Evolutionary conservation across 805 yeast genomes (phyloP).

Genomic region (Candida piceae): DNA sequence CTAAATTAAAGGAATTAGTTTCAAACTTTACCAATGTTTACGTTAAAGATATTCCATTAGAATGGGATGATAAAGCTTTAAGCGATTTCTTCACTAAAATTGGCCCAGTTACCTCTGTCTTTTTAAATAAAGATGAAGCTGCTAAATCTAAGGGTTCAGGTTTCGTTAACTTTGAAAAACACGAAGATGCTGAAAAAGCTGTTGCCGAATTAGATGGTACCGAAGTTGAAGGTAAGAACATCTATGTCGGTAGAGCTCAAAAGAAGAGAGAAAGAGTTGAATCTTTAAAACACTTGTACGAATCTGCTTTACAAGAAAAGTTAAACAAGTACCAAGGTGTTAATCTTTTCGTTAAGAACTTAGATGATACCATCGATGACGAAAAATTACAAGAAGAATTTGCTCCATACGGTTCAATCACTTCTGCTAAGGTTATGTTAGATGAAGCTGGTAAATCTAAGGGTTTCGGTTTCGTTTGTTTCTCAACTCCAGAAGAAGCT

Average conservation of each 20-base stretch:
- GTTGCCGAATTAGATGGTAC: conserved; percentile 86
- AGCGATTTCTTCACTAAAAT: conserved; percentile 61
- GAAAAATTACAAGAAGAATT: conserved; percentile 90
- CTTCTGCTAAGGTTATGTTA: conserved; percentile 94
- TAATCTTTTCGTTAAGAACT: conserved; percentile 93
- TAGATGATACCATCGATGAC: conserved; percentile 89
- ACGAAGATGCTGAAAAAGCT: conserved; percentile 84
- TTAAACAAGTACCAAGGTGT: conserved; percentile 95
- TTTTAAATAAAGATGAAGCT: conserved; percentile 72
- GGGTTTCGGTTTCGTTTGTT: conserved; percentile 98
- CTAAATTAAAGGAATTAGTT: conserved; percentile 83
- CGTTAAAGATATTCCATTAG: conserved; percentile 81
- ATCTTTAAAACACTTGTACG: conserved; percentile 93
- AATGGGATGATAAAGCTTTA: conserved; percentile 66
- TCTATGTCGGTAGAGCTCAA: conserved; percentile 98
- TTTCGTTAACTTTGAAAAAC: conserved; percentile 85
- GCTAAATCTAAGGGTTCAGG: conserved; percentile 96
- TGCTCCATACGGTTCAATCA: conserved; percentile 87
- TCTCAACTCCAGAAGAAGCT: conserved; percentile 97
- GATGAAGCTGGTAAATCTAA: conserved; percentile 92
- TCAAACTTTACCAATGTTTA: conserved; percentile 94
- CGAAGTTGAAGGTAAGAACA: conserved; percentile 78
- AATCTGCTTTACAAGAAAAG: conserved; percentile 86
- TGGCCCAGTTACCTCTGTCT: conserved; percentile 82
- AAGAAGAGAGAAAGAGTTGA: conserved; percentile 97